Base-by-base conservation (phyloP, 768 basidiomycete species). In the Tubosaeta brunneosetosa region DNA sequence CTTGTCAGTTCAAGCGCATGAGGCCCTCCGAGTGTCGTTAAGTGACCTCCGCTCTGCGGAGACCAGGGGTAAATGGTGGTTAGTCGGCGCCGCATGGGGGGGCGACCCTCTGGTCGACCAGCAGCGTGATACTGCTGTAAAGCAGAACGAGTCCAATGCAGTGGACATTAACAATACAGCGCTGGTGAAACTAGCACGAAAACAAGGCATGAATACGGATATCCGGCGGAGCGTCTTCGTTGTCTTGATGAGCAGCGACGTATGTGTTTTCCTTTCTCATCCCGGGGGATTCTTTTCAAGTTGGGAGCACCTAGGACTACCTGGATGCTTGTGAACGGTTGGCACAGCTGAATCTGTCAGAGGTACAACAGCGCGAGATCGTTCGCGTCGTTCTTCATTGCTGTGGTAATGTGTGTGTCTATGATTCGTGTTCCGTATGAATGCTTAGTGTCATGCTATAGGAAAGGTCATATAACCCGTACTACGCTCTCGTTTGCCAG, bases 191-290 rank as follows among this genome's bases (percentile, higher is more conserved):
- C 77, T 98, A n/a, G 95, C 97, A 4, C 79, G 83, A 59, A 87
- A 85, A 65, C 97, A 99, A 66, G 97, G 97, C 19, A 98, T 99
- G 95, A 99, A 99, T 64, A 97, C 94, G 2, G 97, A 97, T 60
- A 86, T 97, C 36, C 80, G 95, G 34, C 77, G 92, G 55, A 86
- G 88, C 50, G 85, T 97, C 48, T 99, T 99, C 63, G 84, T 94
- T 14, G 87, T 94, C 12, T 71, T 98, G 33, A 97, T 98, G 93
- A 95, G 90, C 63, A 90, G 91, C 59, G 92, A 95, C 64, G 95
- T 95, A 63, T 58, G 85, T 71, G 6, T 22, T 34, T 2, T 1
- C 26, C 12, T 6, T 47, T n/a, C 6, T 0, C 26, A 26, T 22
- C 1, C 8, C 17, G 1, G 12, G 9, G 1, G 32, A 42, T 40